These are phyloP conservation scores for Hanseniaspora thailandica DNA, from an alignment of 805 yeast species.

Conservation along the genomic window DNA sequence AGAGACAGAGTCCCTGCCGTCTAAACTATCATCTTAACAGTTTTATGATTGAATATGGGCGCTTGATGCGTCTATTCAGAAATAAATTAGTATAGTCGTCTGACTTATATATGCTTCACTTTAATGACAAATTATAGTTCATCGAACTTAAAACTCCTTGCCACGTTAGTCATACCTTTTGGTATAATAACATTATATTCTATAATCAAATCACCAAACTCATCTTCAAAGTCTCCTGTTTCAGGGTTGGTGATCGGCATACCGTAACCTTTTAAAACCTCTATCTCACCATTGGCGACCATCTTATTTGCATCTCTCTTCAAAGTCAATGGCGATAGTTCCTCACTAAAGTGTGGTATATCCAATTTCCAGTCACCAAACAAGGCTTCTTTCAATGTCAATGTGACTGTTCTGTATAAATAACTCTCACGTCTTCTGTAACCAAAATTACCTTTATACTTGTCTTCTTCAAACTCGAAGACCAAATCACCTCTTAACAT, in stretches of 20 bases:
- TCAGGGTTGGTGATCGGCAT: constrained; percentile 50
- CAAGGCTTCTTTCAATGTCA: constrained; percentile 60
- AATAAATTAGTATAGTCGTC: not conserved
- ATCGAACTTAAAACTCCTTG: constrained; percentile 4
- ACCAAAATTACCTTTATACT: constrained; percentile 51
- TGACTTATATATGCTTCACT: constrained; percentile 1
- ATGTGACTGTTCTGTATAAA: constrained; percentile 69
- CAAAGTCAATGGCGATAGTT: constrained; percentile 36
- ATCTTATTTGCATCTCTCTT: constrained; percentile 40
- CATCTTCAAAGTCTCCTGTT: constrained; percentile 25
- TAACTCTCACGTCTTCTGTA: constrained; percentile 67
- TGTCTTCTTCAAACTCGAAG: constrained; percentile 45
- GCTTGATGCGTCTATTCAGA: not conserved
- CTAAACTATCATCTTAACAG: no score
- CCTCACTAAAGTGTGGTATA: constrained; percentile 55
- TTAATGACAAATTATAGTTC: constrained; percentile 12
- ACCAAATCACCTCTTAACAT: constrained; percentile 68
- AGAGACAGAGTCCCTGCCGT: not conserved
- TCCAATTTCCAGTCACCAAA: constrained; percentile 70
- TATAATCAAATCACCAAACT: constrained; percentile 43
- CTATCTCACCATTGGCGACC: constrained; percentile 59
- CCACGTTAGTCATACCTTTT: constrained; percentile 13
- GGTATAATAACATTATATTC: constrained; percentile 41
- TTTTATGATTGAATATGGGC: constrained; percentile 7
- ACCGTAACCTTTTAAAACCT: constrained; percentile 61